Evolutionary conservation across 108 stramenopile species (phyloP).

Genomic region (Epipyxis sp.): DNA sequence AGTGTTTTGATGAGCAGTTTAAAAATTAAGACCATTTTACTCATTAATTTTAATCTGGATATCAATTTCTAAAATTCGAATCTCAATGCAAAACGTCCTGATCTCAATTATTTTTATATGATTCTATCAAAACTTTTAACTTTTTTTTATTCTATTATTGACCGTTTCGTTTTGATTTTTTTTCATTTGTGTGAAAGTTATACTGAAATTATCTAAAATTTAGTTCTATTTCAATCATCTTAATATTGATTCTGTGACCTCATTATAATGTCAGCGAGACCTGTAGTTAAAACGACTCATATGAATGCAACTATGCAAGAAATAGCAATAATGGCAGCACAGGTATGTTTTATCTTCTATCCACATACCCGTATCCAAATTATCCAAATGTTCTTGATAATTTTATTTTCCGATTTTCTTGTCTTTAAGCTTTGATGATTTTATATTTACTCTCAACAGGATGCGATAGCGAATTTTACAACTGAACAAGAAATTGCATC

Average conservation of each 20-base stretch:
- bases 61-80: too few relatives aligned
- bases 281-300: slow-evolving; percentile 26
- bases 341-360: slow-evolving; percentile 10
- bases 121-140: too few relatives aligned
- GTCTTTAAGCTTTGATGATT: not conserved
- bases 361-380: too few relatives aligned
- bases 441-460: too few relatives aligned
- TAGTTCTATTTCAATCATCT: not conserved
- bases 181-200: too few relatives aligned
- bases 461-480: slow-evolving; percentile 52
- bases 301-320: slow-evolving; percentile 25
- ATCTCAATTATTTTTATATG: too few relatives aligned
- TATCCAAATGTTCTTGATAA: not conserved
- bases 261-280: slow-evolving; percentile 17
- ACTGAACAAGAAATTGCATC: slow-evolving; percentile 51
- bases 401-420: not conserved
- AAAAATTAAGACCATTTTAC: too few relatives aligned
- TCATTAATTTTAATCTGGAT: too few relatives aligned
- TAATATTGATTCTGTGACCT: not conserved
- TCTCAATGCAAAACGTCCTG: too few relatives aligned
- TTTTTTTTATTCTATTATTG: too few relatives aligned
- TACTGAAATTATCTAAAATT: not conserved
- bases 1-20: too few relatives aligned
- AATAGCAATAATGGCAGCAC: slow-evolving; percentile 23
- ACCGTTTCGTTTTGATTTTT: too few relatives aligned